A percentile compares a stretch with the other conserved stretches of the same genome.
Conservation (phyloP, 176 grass and related monocot species). For the Cenchrus purpureus region DNA sequence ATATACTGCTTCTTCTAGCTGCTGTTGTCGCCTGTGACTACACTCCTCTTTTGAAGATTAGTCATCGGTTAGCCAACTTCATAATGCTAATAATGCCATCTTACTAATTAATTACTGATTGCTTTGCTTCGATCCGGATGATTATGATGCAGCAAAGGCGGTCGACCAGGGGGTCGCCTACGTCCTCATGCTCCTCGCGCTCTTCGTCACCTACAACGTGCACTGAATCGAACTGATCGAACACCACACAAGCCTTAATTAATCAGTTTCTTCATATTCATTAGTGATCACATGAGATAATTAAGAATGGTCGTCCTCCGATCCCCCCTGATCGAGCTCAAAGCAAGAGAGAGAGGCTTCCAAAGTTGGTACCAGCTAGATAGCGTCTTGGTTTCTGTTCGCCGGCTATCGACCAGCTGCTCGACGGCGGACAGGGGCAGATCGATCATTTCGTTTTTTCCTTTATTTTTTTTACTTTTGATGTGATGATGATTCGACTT, state of each 20-base stretch:
- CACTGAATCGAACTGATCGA: conserved; percentile 3
- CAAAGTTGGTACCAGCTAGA: too few relatives aligned
- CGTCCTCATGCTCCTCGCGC: conserved; percentile 54
- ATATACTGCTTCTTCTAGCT: neutral
- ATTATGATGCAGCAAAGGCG: conserved; percentile 42
- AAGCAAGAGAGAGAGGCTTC: neutral
- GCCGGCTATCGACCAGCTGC: neutral
- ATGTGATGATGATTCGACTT: neutral
- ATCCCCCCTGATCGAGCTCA: neutral
- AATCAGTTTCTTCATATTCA: too few relatives aligned
- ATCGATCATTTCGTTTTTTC: neutral
- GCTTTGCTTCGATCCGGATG: neutral
- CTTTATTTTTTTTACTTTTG: neutral
- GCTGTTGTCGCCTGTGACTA: too few relatives aligned
- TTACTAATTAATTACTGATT: neutral
- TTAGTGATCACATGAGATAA: too few relatives aligned
- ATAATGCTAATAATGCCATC: too few relatives aligned
- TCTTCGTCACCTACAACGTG: conserved; percentile 51
- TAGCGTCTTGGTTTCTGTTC: neutral
- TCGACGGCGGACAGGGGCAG: neutral
- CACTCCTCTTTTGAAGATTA: too few relatives aligned
- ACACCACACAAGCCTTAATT: too few relatives aligned
- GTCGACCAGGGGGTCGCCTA: conserved; percentile 62
- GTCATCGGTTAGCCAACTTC: too few relatives aligned
- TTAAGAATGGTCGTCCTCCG: too few relatives aligned